These are phyloP conservation scores for Sugiyamaella smithiae DNA, from an alignment of 805 yeast species.

Conservation along the genomic window DNA sequence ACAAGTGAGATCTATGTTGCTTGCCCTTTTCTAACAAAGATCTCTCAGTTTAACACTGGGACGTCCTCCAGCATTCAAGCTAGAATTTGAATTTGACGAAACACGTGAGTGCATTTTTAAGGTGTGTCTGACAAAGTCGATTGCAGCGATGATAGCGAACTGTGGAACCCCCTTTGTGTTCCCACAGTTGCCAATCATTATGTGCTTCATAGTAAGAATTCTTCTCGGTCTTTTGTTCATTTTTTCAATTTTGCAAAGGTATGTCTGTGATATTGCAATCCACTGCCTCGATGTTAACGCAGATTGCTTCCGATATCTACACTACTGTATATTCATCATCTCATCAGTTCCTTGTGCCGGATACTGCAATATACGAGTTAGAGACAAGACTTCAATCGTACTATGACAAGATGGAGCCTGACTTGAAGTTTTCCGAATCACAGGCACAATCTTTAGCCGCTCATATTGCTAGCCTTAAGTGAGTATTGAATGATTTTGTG, in stretches of 20 bases:
- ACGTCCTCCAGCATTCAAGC: slow-evolving; percentile 3
- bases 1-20: background rate
- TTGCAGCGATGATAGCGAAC: slow-evolving; percentile 6
- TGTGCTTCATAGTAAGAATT: background rate
- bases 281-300: no score
- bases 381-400: background rate
- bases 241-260: slow-evolving; percentile 10
- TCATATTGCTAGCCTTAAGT: slow-evolving; percentile 8
- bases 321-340: slow-evolving; percentile 1
- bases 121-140: slow-evolving; percentile 2
- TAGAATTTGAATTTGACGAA: slow-evolving; percentile 1
- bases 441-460: slow-evolving; percentile 5
- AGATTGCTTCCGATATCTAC: slow-evolving; percentile 7
- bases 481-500: background rate
- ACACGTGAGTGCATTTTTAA: background rate
- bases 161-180: slow-evolving; percentile 5
- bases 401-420: background rate
- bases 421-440: background rate
- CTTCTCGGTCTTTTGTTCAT: slow-evolving; percentile 4
- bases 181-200: background rate
- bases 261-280: no score
- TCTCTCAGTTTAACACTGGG: slow-evolving; percentile 7
- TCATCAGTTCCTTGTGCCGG: background rate
- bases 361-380: background rate
- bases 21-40: background rate